A percentile compares a stretch with the other conserved stretches of the same genome.
These are phyloP conservation scores for Phyllosticta capitalensis DNA, from an alignment of 2,329 filamentous ascomycete genomes.

Conservation along the genomic window DNA sequence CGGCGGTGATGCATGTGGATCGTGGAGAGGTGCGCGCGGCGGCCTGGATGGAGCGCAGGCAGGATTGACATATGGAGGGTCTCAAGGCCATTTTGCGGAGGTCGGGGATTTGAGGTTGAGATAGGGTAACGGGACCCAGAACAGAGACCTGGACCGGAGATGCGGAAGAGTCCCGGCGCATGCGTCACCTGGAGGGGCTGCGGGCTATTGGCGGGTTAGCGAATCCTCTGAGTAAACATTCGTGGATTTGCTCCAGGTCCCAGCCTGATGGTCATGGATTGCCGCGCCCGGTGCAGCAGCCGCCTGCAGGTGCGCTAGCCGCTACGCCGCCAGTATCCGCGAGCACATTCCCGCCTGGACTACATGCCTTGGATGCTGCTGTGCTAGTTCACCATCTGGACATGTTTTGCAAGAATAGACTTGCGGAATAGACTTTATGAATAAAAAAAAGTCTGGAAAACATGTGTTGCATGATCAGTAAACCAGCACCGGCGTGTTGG, in stretches of 20 bases:
- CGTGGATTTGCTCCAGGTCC: background rate
- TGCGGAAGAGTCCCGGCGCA: background rate
- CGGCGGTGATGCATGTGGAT: background rate
- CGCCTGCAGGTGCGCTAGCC: background rate
- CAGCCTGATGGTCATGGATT: background rate
- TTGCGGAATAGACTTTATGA: background rate
- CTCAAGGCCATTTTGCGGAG: conserved; percentile 15
- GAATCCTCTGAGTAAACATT: background rate
- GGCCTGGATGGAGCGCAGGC: conserved; percentile 16
- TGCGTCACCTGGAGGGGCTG: background rate
- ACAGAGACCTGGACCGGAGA: background rate
- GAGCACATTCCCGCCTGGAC: background rate
- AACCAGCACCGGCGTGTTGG: background rate
- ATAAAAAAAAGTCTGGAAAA: background rate
- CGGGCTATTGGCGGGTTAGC: background rate
- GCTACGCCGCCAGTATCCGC: background rate
- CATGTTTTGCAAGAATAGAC: background rate
- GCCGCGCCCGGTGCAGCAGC: background rate
- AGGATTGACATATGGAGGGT: conserved; percentile 22
- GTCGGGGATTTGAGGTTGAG: background rate
- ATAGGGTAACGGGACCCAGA: background rate
- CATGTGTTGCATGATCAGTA: background rate
- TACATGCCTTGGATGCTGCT: background rate
- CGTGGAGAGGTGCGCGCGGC: conserved; percentile 1
- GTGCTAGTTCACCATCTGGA: background rate